Evolutionary conservation across 148 eudicot species (phyloP), one percentile per base, ranked within the genome.

Genomic region (Rhododendron ferrugineum): DNA sequence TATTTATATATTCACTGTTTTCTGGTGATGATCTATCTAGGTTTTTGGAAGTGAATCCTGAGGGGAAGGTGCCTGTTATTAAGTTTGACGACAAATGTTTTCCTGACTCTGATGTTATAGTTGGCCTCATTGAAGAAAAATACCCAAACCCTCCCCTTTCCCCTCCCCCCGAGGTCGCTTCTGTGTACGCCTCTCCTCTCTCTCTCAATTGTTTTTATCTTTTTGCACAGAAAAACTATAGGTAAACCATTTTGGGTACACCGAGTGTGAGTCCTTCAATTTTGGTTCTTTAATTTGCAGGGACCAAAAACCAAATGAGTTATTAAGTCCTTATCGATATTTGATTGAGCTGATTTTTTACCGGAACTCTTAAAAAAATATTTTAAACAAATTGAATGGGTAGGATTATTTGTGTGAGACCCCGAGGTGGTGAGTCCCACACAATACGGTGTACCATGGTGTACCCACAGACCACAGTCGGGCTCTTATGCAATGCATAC

Each of bases 61-160:
- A 91, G 87, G 96, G 95, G 76, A 90, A 90, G 62, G 95, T 94
- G 82, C 96, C 96, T 22, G 87, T 91, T 87, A 86, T 92, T 50
- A 94, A 91, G 79, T 88, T 90, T 74, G 96, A 91, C 72, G 94
- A 87, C 32, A 90, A 92, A 82, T 95, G 96, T 93, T 85, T 93
- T 78, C 30, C 95, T 76, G 96, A 93, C 87, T 95, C 98, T 86
- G 98, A 93, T 92, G 93, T 92, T 82, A 92, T 95, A 77, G 94
- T 93, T 80, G 92, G 90, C 11, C 66, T 93, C 58, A 47, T 93
- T 85, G 98, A 95, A 86, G 93, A 95, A 88, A 95, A 93, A 82
- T 90, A 87, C 85, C 96, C 94, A 2, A 85, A 80, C 11, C 95
- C 93, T 87, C 82, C 93, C 89, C 93, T 95, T 68, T 68, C 90